phyloP scores from a whole-genome alignment of 2,329 filamentous ascomycete genomes.

The Fulvia fulva region DNA sequence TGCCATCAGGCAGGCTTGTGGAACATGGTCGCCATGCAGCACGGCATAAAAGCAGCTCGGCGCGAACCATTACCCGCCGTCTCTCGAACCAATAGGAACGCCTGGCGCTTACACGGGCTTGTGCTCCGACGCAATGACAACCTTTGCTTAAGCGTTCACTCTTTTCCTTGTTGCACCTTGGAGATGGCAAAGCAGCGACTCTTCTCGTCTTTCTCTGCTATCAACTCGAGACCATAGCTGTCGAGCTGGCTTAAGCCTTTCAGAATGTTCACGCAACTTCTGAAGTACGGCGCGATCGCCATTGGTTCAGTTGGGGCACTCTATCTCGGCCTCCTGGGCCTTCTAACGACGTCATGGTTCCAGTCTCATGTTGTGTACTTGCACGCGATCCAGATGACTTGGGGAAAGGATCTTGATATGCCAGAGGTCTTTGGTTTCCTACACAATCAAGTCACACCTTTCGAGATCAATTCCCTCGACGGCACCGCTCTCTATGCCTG shows the following conservation, averaged over 20 bases:
- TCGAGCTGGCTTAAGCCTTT: neutral
- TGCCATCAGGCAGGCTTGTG: no score
- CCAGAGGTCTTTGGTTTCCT: conserved; percentile 49
- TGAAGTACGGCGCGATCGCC: conserved; percentile 22
- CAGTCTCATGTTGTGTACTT: conserved; percentile 58
- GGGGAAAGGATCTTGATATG: conserved; percentile 50
- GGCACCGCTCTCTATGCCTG: conserved; percentile 46
- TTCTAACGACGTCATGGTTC: conserved; percentile 46
- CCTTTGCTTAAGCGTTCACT: no score
- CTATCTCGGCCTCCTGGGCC: conserved; percentile 45
- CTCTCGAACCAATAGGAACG: no score
- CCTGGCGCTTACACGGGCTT: no score
- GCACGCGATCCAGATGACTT: conserved; percentile 52
- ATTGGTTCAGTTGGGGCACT: conserved; percentile 27
- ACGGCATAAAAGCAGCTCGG: no score
- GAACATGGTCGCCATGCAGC: no score
- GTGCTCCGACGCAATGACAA: no score
- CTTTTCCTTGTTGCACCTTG: no score
- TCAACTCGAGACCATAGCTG: neutral
- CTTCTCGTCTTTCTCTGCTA: no score
- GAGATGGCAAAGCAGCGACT: no score
- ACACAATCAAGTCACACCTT: conserved; percentile 48
- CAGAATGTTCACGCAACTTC: conserved; percentile 5
- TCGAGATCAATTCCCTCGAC: conserved; percentile 42
- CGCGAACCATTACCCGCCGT: no score